Base-by-base conservation (phyloP, 2,329 filamentous ascomycete species). In the Fusarium pseudoanthophilum region DNA sequence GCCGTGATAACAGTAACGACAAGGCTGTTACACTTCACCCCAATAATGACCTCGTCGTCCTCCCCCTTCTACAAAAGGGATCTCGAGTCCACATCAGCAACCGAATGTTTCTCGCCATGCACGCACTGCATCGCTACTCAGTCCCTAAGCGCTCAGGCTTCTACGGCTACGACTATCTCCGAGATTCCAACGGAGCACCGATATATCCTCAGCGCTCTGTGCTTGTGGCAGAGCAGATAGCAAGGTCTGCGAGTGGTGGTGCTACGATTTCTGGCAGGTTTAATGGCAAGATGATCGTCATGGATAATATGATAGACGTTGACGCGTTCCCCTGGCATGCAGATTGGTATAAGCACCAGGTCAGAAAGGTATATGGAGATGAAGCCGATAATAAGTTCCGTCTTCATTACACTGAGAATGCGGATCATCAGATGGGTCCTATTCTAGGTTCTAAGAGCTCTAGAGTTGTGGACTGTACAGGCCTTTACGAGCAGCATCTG, bases 81-180 rank as follows among this genome's bases (percentile, higher is more conserved):
- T 14, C 6, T 11, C 8, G 5, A 5, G 2, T 51, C 1, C 21
- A 14, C 4, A 5, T 51, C 11, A 34, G 16, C 21, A 51, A 51
- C 8, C 30, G n/a, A 0, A 24, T 51, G 30, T 51, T 34, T 2
- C 11, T 34, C 0, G 30, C 48, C n/a, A 24, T 51, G n/a, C 48
- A 51, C 8, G 48, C 30, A 5, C 11, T 34, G 5, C 8, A 34
- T 20, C n/a, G 30, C 0, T 15, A 51, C 11, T 34, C 48, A 4
- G 16, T 34, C 0, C 30, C 30, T 2, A 24, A 20, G 0, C 5
- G 21, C 8, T 0, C 4, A 2, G 48, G 11, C 0, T 15, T 34
- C 0, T 51, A 51, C 6, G 30, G 48, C 6, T 51, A 51, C 1
- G 30, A 24, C 16, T 20, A 34, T 24, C 21, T 51, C 5, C 8